Evolutionary conservation across 2,329 filamentous ascomycete genomes (phyloP).

Genomic region (Ascochyta lentis): DNA sequence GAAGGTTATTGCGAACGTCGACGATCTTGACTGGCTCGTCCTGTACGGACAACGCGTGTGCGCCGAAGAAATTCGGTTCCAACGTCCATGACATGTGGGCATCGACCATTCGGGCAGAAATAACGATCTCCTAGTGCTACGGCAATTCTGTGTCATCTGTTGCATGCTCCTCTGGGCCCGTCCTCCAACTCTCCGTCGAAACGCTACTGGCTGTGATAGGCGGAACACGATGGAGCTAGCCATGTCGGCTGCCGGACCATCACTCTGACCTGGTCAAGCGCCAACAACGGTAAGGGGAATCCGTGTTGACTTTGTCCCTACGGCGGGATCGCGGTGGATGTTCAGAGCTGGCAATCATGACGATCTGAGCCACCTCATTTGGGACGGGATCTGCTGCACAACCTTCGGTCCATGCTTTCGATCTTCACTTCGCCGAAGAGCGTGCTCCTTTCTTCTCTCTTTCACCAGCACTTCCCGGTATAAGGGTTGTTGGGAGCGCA

Average conservation of each 20-base stretch:
- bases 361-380: conserved; percentile 1
- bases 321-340: conserved; percentile 10
- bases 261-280: conserved; percentile 8
- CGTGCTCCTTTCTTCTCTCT: conserved; percentile 9
- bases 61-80: background rate
- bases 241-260: conserved; percentile 9
- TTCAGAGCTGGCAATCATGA: conserved; percentile 8
- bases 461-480: conserved; percentile 3
- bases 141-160: conserved; percentile 5
- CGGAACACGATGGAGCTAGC: conserved; percentile 1
- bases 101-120: conserved; percentile 4
- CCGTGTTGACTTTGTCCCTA: conserved; percentile 7
- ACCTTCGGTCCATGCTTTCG: background rate
- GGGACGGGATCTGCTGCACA: conserved; percentile 7
- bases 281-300: conserved; percentile 11
- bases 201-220: conserved; percentile 1
- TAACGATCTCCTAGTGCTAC: conserved; percentile 12
- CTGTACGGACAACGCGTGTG: background rate
- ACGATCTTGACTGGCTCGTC: background rate
- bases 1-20: background rate
- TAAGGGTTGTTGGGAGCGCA: conserved; percentile 14
- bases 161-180: background rate
- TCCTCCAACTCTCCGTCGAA: conserved; percentile 1
- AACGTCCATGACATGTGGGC: background rate
- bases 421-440: conserved; percentile 8